Conservation (phyloP, 352 stramenopile genomes). For the Globisporangium recalcitrans region DNA sequence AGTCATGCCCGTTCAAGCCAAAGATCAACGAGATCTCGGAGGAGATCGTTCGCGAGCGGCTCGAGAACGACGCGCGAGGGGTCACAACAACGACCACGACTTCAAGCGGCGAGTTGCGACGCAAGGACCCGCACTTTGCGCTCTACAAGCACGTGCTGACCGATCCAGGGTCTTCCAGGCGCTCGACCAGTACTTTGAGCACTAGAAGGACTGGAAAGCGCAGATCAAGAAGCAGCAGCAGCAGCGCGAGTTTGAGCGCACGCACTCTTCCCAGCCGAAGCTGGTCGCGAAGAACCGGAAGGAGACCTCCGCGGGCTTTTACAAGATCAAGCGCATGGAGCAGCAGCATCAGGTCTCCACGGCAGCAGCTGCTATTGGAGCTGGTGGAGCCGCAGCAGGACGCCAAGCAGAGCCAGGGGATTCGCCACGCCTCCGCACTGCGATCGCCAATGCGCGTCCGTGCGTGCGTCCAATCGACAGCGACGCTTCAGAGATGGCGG, state of each 20-base stretch:
- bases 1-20: slow-evolving; percentile 63
- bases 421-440: slow-evolving; percentile 33
- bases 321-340: slow-evolving; percentile 38
- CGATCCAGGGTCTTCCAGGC: slow-evolving; percentile 58
- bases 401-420: not conserved
- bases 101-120: slow-evolving; percentile 20
- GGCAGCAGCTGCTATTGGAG: not conserved
- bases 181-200: slow-evolving; percentile 69
- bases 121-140: slow-evolving; percentile 50
- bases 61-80: slow-evolving; percentile 33
- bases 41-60: slow-evolving; percentile 70
- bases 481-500: slow-evolving; percentile 9
- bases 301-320: slow-evolving; percentile 36
- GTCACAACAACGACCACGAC: slow-evolving; percentile 17
- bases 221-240: slow-evolving; percentile 50
- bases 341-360: not conserved
- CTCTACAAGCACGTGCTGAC: slow-evolving; percentile 65
- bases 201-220: slow-evolving; percentile 58
- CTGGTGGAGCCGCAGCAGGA: not conserved
- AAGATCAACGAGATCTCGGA: slow-evolving; percentile 68
- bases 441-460: slow-evolving; percentile 45
- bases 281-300: slow-evolving; percentile 41
- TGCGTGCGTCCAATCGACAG: slow-evolving; percentile 57
- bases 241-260: slow-evolving; percentile 47
- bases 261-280: slow-evolving; percentile 62